A percentile compares a stretch with the other conserved stretches of the same genome.
phyloP scores from a whole-genome alignment of 148 eudicot genomes.

The Persicaria maculosa region DNA sequence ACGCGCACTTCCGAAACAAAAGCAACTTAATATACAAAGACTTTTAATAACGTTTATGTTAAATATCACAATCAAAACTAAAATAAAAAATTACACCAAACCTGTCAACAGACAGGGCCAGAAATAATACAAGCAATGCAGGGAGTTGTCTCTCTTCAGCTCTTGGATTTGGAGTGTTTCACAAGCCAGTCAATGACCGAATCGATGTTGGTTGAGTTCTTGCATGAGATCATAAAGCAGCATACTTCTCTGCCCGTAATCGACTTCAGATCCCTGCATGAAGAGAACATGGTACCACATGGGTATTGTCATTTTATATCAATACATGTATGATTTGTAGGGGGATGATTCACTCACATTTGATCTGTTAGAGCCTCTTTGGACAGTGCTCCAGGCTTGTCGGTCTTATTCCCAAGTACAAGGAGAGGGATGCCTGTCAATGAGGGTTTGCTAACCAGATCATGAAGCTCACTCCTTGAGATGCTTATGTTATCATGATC shows the following conservation, averaged over 20 bases:
- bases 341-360: constrained; percentile 42
- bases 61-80: constrained; percentile 4
- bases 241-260: constrained; percentile 94
- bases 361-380: constrained; percentile 76
- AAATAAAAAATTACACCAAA: background rate
- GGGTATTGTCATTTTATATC: background rate
- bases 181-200: constrained; percentile 91
- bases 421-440: constrained; percentile 80
- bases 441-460: constrained; percentile 74
- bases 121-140: constrained; percentile 21
- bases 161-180: constrained; percentile 91
- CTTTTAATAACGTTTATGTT: background rate
- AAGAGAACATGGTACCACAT: background rate
- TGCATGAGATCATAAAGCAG: constrained; percentile 99
- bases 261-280: constrained; percentile 68
- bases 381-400: constrained; percentile 72
- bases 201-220: constrained; percentile 94
- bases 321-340: background rate
- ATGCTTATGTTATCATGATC: constrained; percentile 84
- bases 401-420: constrained; percentile 92
- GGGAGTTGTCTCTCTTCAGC: constrained; percentile 30
- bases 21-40: background rate
- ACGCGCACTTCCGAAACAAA: background rate
- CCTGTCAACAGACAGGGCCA: background rate
- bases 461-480: constrained; percentile 89